phyloP scores from a whole-genome alignment of 2,329 filamentous ascomycete species.

The Lachnellula occidentalis region DNA sequence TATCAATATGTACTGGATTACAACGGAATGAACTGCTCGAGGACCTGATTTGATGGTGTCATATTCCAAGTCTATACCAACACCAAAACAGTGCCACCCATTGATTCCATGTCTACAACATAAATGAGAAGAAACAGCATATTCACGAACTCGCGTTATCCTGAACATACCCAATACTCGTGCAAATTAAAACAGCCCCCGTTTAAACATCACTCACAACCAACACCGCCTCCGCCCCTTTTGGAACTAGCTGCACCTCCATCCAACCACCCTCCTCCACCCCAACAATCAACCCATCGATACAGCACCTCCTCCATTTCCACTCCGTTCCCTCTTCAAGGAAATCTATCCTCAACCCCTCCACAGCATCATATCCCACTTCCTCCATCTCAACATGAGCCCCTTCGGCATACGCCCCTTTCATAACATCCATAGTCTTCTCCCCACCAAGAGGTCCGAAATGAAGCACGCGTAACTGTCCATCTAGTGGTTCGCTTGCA shows the following conservation, averaged over 20 bases:
- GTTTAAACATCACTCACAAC: slow-evolving; percentile 21
- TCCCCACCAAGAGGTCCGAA: slow-evolving; percentile 64
- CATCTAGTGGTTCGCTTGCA: slow-evolving; percentile 61
- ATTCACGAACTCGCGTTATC: too few species aligned
- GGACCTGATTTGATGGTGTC: too few species aligned
- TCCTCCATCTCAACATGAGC: slow-evolving; percentile 49
- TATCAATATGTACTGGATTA: too few species aligned
- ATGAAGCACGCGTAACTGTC: slow-evolving; percentile 64
- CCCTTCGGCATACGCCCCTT: slow-evolving; percentile 52
- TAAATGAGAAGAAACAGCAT: too few species aligned
- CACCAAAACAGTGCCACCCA: too few species aligned
- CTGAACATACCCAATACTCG: too few species aligned
- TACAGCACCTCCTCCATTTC: slow-evolving; percentile 77
- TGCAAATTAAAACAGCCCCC: too few species aligned
- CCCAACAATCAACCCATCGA: slow-evolving; percentile 85
- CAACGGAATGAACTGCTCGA: too few species aligned
- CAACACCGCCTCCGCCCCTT: slow-evolving; percentile 23
- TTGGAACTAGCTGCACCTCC: slow-evolving; percentile 49
- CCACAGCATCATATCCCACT: slow-evolving; percentile 68
- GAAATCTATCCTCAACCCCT: slow-evolving; percentile 61
- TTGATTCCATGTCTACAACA: too few species aligned
- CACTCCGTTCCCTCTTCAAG: slow-evolving; percentile 60
- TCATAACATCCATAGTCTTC: slow-evolving; percentile 74
- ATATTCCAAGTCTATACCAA: too few species aligned
- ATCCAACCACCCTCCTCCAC: slow-evolving; percentile 68